These are phyloP conservation scores for Colletotrichum acutatum DNA, from an alignment of 2,329 filamentous ascomycete species.

Conservation along the genomic window DNA sequence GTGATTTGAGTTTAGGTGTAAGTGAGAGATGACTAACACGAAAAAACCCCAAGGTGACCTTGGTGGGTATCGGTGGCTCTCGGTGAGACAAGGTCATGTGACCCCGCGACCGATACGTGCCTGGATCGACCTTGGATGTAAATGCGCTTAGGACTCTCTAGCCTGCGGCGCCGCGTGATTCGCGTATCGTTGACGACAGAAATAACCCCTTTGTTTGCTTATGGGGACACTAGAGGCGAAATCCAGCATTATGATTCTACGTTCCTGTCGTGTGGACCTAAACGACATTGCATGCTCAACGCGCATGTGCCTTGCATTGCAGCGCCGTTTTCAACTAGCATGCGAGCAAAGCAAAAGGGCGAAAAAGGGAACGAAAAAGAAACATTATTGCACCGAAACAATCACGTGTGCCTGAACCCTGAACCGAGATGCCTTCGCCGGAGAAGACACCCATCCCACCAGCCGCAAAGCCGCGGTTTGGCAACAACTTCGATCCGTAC, in stretches of 20 bases:
- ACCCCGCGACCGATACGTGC: slow-evolving; percentile 9
- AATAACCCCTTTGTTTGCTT: slow-evolving; percentile 15
- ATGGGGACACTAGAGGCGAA: background rate
- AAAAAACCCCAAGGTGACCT: background rate
- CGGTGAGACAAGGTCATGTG: slow-evolving; percentile 13
- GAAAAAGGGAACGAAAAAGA: background rate
- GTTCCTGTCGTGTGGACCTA: background rate
- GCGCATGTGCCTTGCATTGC: background rate
- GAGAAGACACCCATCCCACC: slow-evolving; percentile 39
- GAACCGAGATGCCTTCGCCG: slow-evolving; percentile 9
- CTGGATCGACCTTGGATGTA: slow-evolving; percentile 7
- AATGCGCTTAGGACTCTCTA: slow-evolving; percentile 17
- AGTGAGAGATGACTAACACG: background rate
- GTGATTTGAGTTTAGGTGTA: background rate
- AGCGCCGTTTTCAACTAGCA: background rate
- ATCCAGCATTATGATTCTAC: background rate
- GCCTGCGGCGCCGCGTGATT: slow-evolving; percentile 19
- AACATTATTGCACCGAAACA: background rate
- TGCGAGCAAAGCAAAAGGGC: background rate
- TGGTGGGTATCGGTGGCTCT: background rate
- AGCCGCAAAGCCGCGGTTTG: slow-evolving; percentile 54
- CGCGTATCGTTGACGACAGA: background rate
- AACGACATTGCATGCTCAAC: slow-evolving; percentile 2
- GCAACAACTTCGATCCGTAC: slow-evolving; percentile 71
- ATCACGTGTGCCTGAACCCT: background rate